Evolutionary conservation across 495 filamentous ascomycete genomes (phyloP).

Genomic region (Sphaerosporella brunnea): DNA sequence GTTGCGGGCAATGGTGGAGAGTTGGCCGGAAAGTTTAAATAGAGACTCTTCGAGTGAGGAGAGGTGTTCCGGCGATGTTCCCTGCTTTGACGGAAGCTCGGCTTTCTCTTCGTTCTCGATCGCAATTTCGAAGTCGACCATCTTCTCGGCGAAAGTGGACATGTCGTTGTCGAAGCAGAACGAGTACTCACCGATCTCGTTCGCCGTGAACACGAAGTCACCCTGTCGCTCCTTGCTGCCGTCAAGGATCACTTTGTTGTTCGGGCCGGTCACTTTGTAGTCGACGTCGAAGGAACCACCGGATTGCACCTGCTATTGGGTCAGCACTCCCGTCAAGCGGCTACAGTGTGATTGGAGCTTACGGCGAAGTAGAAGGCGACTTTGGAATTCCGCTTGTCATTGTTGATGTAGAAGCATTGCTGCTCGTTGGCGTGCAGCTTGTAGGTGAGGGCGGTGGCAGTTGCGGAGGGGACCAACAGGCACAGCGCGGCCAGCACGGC

Average conservation of each 20-base stretch:
- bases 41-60: constrained; percentile 83
- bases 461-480: constrained; percentile 37
- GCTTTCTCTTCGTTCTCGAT: constrained; percentile 80
- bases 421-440: constrained; percentile 78
- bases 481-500: constrained; percentile 48
- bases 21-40: constrained; percentile 78
- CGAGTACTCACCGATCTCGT: constrained; percentile 77
- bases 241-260: constrained; percentile 65
- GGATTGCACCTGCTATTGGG: constrained; percentile 89
- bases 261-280: constrained; percentile 71
- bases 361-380: constrained; percentile 98
- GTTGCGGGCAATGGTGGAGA: constrained; percentile 92
- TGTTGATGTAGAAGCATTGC: constrained; percentile 79
- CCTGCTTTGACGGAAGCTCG: constrained; percentile 74
- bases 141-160: constrained; percentile 94
- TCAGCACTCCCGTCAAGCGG: too few relatives aligned
- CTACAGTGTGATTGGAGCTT: too few relatives aligned
- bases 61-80: constrained; percentile 80
- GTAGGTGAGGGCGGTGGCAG: constrained; percentile 85
- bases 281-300: constrained; percentile 93
- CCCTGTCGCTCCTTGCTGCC: constrained; percentile 87
- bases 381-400: constrained; percentile 61
- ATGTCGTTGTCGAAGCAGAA: constrained; percentile 99
- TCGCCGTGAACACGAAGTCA: constrained; percentile 95
- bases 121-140: constrained; percentile 96